Base-by-base conservation (phyloP, 2,329 filamentous ascomycete species). In the Paracoccidioides brasiliensis region DNA sequence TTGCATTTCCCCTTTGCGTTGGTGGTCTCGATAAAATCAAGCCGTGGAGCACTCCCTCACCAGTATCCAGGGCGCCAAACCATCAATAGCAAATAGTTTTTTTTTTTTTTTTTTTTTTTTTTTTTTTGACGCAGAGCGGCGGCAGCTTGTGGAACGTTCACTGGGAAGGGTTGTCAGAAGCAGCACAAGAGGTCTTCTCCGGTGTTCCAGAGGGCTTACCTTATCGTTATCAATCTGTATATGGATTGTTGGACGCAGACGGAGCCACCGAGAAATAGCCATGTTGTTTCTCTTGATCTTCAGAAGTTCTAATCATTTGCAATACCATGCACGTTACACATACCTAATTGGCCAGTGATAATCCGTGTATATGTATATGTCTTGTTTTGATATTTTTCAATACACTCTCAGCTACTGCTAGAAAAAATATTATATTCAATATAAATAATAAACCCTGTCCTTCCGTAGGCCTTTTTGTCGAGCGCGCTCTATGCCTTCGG, bases 41-140 rank as follows among this genome's bases (percentile, higher is more conserved):
- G 68, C 67, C 0, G 64, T 66, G 54, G 69, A 64, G 54, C 62
- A 69, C 40, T 56, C 63, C 44, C 64, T 71, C 49, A 57, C 63
- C 40, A 62, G 64, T 30, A 64, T 69, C 56, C 70, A 72, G 51
- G 69, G 70, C 22, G 66, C 61, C 28, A 65, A 38, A 62, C 63
- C 22, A 64, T 61, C 8, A 60, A 69, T 14, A 63, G 62, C 14
- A 66, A 64, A 53, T 64, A 69, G 2, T 22, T 52, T 70, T 66
- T 56, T 61, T 72, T 66, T 56, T 61, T 72, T 66, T 56, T 61
- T 72, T 66, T 56, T 61, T 72, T 66, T 56, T 61, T 72, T 66
- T 56, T 61, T 72, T 66, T 56, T 61, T 72, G 14, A 54, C 53
- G 7, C 43, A 54, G 44, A 48, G 43, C 43, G 1, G 15, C 12